Evolutionary conservation across 1,139 yeast species (phyloP).

Genomic region (Yamadazyma triangularis): DNA sequence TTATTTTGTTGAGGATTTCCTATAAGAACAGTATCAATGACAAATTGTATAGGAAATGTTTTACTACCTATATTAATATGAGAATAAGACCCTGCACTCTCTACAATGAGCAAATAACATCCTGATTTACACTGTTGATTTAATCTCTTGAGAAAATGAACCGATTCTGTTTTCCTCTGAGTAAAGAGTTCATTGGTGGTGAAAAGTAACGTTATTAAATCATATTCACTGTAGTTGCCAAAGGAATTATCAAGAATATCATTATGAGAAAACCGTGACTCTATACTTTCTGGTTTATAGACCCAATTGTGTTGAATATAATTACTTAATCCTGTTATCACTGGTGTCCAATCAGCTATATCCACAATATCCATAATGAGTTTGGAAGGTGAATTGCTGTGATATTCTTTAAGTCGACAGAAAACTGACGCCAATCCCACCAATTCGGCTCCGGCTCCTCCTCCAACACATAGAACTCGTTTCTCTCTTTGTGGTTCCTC

Average conservation of each 20-base stretch:
- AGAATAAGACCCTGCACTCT: slow-evolving; percentile 88
- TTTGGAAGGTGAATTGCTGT: slow-evolving; percentile 26
- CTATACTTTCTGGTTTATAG: slow-evolving; percentile 33
- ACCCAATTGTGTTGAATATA: slow-evolving; percentile 52
- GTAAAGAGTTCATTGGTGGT: slow-evolving; percentile 84
- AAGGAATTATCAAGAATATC: slow-evolving; percentile 38
- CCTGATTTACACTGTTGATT: slow-evolving; percentile 49
- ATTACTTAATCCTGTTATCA: slow-evolving; percentile 40
- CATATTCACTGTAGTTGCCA: slow-evolving; percentile 16
- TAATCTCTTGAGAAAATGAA: slow-evolving; percentile 52
- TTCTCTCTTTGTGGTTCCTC: slow-evolving; percentile 23
- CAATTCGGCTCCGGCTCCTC: slow-evolving; percentile 86
- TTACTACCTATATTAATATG: slow-evolving; percentile 72
- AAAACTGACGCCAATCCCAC: slow-evolving; percentile 65
- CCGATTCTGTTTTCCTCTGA: slow-evolving; percentile 59
- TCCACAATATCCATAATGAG: slow-evolving; percentile 58
- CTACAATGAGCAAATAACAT: slow-evolving; percentile 62
- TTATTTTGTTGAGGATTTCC: slow-evolving; percentile 47
- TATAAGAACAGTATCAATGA: slow-evolving; percentile 65
- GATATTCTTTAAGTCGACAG: slow-evolving; percentile 41
- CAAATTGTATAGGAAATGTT: slow-evolving; percentile 76
- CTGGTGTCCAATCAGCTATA: slow-evolving; percentile 70
- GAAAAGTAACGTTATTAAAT: slow-evolving; percentile 67
- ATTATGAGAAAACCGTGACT: slow-evolving; percentile 42
- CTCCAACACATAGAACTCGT: slow-evolving; percentile 67